These are phyloP conservation scores for Yarrowia sp. DNA, from an alignment of 805 yeast genomes.

Conservation along the genomic window DNA sequence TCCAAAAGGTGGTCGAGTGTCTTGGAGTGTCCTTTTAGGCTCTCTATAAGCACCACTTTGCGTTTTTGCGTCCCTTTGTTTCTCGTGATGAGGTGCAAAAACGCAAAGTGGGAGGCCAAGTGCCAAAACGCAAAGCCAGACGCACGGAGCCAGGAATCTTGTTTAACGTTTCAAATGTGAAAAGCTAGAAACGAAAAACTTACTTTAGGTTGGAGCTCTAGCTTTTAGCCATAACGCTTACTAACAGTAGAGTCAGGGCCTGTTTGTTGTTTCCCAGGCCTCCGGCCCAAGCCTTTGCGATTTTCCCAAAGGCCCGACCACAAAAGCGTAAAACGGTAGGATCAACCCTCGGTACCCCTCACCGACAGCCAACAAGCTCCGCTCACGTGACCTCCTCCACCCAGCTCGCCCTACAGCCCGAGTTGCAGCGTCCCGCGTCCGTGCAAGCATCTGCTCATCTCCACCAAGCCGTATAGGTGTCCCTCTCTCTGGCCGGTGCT, in stretches of 20 bases:
- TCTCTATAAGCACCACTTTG: conserved; percentile 27
- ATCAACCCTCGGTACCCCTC: conserved; percentile 12
- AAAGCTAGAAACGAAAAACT: conserved; percentile 18
- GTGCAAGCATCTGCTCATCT: neutral
- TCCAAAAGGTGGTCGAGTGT: conserved; percentile 38
- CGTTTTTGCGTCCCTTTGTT: conserved; percentile 12
- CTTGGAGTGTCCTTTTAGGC: conserved; percentile 29
- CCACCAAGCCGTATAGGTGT: conserved; percentile 1
- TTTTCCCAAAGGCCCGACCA: neutral
- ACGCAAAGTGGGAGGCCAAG: neutral
- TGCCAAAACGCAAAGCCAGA: neutral
- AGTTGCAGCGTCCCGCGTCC: neutral
- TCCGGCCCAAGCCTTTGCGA: neutral
- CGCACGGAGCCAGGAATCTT: conserved; percentile 1
- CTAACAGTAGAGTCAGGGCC: conserved; percentile 29
- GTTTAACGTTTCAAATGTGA: conserved; percentile 22
- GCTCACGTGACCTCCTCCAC: conserved; percentile 23
- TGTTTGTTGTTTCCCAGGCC: neutral
- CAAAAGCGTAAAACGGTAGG: neutral
- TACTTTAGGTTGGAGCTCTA: conserved; percentile 10
- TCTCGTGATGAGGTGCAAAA: conserved; percentile 33
- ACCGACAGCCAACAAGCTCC: neutral
- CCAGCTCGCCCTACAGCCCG: neutral
- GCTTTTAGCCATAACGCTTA: conserved; percentile 32
- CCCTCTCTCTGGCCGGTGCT: neutral